Conservation (phyloP, 306 rosid genomes). For the Cucumis melo region DNA sequence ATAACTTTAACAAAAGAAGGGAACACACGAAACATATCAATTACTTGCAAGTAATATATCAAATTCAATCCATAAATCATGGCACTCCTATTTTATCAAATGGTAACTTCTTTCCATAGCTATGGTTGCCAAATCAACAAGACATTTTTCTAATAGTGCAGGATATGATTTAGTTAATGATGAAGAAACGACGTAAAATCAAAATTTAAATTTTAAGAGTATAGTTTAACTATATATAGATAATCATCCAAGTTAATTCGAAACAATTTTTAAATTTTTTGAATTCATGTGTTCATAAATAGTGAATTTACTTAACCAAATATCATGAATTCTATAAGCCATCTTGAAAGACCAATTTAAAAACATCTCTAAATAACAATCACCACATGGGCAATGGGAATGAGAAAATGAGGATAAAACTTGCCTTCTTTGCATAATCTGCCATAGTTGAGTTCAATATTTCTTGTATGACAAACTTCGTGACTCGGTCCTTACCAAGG, state of each 20-base stretch:
- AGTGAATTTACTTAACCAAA: not conserved
- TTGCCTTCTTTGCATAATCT: slow-evolving; percentile 53
- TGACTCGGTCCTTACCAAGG: slow-evolving; percentile 68
- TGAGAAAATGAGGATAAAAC: slow-evolving; percentile 5
- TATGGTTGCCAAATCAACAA: not conserved
- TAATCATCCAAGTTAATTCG: not conserved
- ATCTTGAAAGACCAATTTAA: not conserved
- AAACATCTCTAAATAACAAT: not conserved
- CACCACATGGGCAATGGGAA: not conserved
- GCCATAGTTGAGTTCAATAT: slow-evolving; percentile 62
- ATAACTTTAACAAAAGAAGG: not conserved
- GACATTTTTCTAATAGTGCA: not conserved
- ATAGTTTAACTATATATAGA: not conserved
- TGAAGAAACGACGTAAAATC: not conserved
- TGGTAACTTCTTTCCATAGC: not conserved
- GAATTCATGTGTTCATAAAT: not conserved
- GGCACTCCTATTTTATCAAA: not conserved
- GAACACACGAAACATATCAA: not conserved
- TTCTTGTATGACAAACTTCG: slow-evolving; percentile 64
- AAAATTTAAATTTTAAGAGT: not conserved
- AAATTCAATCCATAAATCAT: not conserved
- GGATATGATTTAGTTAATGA: not conserved
- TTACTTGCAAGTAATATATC: not conserved
- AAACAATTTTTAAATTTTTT: not conserved
- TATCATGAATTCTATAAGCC: not conserved